Evolutionary conservation across 2,329 filamentous ascomycete genomes (phyloP).

Genomic region (Pseudogymnoascus sp.): DNA sequence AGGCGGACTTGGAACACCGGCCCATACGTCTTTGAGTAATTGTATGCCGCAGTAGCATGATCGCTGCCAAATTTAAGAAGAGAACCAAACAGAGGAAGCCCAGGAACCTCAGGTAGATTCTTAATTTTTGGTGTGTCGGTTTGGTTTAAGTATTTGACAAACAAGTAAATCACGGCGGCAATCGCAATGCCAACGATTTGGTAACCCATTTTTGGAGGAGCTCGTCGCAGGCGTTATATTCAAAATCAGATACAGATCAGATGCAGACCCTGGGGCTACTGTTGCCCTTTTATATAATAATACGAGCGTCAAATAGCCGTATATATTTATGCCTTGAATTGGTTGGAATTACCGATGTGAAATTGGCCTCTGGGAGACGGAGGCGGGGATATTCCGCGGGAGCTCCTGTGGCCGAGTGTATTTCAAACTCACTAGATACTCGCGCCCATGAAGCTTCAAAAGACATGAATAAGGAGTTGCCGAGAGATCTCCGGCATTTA

Average conservation of each 20-base stretch:
- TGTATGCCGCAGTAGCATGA: conserved; percentile 45
- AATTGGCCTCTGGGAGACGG: background rate
- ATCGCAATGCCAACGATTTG: conserved; percentile 20
- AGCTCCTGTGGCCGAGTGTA: background rate
- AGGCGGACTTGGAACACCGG: conserved; percentile 59
- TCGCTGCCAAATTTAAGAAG: conserved; percentile 50
- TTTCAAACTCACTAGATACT: background rate
- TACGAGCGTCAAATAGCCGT: background rate
- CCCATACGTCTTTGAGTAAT: conserved; percentile 53
- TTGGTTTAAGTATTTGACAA: conserved; percentile 30
- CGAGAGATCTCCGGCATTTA: background rate
- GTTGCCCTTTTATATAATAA: background rate
- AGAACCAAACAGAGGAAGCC: conserved; percentile 55
- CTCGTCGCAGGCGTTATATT: background rate
- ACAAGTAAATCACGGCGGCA: conserved; percentile 21
- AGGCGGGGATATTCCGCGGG: background rate
- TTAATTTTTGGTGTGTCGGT: conserved; percentile 55
- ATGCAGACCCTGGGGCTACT: background rate
- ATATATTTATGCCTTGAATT: background rate
- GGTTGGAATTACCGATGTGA: background rate
- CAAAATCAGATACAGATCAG: background rate
- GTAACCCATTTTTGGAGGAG: conserved; percentile 9
- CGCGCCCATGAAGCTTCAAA: background rate
- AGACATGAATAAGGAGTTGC: background rate
- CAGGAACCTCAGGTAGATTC: conserved; percentile 51